Base-by-base conservation (phyloP, 1,284 basidiomycete species). In the Sanguinoderma infundibulare region DNA sequence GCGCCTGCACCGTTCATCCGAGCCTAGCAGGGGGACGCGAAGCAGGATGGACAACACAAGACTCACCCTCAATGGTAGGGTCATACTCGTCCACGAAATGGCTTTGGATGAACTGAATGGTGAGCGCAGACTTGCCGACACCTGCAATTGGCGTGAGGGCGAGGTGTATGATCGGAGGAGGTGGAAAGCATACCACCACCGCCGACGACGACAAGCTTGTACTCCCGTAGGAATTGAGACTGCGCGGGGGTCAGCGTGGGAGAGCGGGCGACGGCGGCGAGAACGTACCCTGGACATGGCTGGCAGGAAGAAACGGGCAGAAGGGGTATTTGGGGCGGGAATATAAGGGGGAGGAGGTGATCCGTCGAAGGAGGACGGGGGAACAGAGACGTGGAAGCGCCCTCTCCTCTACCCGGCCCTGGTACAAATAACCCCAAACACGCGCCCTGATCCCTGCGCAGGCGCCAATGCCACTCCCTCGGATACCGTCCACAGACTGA, bases 1-100 rank as follows among this genome's bases (percentile, higher is more conserved):
- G n/a, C 17, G 51, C 53, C 34, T 28, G n/a, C n/a, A 35, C 5
- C 17, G 38, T 38, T 46, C 24, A n/a, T 14, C 35, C 49, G 49
- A 20, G 24, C n/a, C 8, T n/a, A 54, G n/a, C 36, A 39, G 36
- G 20, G 39, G 20, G 26, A 39, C 3, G 10, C 8, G 36, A 53
- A 10, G 20, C 20, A 26, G 22, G 17, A 26, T 53, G 35, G 54
- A 51, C 34, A 51, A 34, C 20, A 15, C 2, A 30, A 60, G 15
- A 67, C 77, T 68, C 67, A 92, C 93, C 94, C 77, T 96, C 96
- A 69, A 98, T 98, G 32, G 97, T 98, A 32, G 97, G 96, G 77
- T 98, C 96, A 73, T 97, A 99, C 79, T 98, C 97, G 77, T 98
- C 95, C 55, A 98, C 96, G 75, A 99, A 99, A 78, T 98, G 94